Base-by-base conservation (phyloP, 306 rosid genomes). In the Fagus sylvatica region DNA sequence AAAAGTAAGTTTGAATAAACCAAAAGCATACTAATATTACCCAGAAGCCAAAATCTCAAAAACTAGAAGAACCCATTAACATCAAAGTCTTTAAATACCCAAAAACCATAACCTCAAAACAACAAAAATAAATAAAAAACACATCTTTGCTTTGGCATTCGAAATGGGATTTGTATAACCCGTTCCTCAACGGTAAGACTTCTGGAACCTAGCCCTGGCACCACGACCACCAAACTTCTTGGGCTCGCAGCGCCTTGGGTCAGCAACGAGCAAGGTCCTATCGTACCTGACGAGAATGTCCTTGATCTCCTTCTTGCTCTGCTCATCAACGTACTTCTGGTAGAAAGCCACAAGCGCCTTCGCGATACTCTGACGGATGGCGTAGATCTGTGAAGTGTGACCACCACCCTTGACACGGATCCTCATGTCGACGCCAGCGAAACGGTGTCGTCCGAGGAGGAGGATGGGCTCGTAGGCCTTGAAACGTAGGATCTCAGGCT, bases 161-260 rank as follows among this genome's bases (percentile, higher is more conserved):
- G 40, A 28, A 37, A 37, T n/a, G 43, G 13, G 49, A n/a, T 6
- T 1, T 10, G 13, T 2, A 10, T 46, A 9, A 34, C 33, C 32
- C 0, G 15, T 7, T 64, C 22, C 32, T 82, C 88, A 93, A 91
- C 97, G 97, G 90, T 93, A 91, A 8, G 97, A 93, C 65, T 93
- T 93, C 89, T 93, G 97, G 89, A 93, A 93, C 85, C 91, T 91
- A 1, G 98, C 91, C 16, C 93, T 90, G 28, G 94, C 98, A 37
- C 98, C 97, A 22, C 94, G 97, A 74, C 98, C 97, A 66, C 97
- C 98, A 30, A 93, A 93, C 89, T 93, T 93, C 91, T 93, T 93
- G 13, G 98, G 97, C 90, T 91, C 97, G 59, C 97, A 93, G 62
- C 94, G 93, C 62, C 98, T 83, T 0, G 96, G 98, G 64, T 93